Evolutionary conservation across 2,329 filamentous ascomycete genomes (phyloP), one percentile per base, ranked within the genome.

Genomic region (Laburnicola sp.): DNA sequence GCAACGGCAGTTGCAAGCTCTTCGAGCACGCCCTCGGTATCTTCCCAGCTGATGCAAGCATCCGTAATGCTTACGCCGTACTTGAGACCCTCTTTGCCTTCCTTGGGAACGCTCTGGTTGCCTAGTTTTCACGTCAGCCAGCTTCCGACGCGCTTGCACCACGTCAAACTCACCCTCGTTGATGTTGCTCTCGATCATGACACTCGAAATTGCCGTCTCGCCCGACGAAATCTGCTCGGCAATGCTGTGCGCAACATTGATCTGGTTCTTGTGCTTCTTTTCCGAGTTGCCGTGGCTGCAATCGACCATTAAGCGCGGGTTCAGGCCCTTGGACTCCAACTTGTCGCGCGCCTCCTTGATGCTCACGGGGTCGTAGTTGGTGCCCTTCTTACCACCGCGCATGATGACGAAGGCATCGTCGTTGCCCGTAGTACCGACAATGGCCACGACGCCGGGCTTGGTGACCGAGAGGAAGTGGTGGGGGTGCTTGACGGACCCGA

Each of bases 151-250:
- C 32, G 23, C 21, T 34, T 31, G 9, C n/a, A 28, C 27, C 26
- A 22, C 10, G 48, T 36, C 2, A 8, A n/a, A 70, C 80, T 66
- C 73, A 88, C 89, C 92, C 78, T 97, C 93, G 66, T 93, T 88
- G 76, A 97, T 95, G 75, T 97, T 89, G 75, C 89, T 95, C 80
- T 99, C 94, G 67, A 99, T 96, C 94, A 99, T 99, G 53, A 97
- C 90, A 66, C 94, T 94, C 85, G 97, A 93, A 68, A 99, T 94
- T 42, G 80, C 87, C 2, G 82, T 82, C 78, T 97, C 93, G 31
- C 94, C 94, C 51, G 82, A 84, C 48, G 86, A 81, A 53, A 99
- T 89, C 77, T 99, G 94, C 67, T 89, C 86, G 2, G 89, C 91
- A 50, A 99, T 74, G 8, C 80, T 83, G 44, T 85, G 86, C 3